phyloP scores from a whole-genome alignment of 345 rosid genomes.

The Psidium friedrichsthalianum region DNA sequence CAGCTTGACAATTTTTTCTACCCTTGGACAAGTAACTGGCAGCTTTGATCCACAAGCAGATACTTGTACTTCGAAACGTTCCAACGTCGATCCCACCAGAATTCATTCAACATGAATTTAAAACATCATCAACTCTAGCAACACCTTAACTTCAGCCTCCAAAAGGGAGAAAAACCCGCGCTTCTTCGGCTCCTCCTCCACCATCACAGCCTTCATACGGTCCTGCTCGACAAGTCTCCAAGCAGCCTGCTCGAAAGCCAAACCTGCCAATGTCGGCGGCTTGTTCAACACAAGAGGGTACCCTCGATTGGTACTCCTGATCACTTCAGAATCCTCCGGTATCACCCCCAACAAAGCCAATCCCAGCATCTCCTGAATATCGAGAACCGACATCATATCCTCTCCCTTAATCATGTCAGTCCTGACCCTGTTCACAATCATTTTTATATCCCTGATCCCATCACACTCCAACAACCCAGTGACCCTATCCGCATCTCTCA shows the following conservation, averaged over 20 bases:
- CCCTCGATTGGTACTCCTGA: conserved; percentile 85
- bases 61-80: not conserved
- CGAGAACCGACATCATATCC: conserved; percentile 97
- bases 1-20: not conserved
- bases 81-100: not conserved
- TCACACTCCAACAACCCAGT: conserved; percentile 85
- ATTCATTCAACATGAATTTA: not conserved
- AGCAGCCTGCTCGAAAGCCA: conserved; percentile 97
- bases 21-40: not conserved
- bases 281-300: conserved; percentile 79
- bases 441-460: conserved; percentile 85
- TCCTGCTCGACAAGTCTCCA: conserved; percentile 99
- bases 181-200: conserved; percentile 90
- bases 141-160: conserved; percentile 38
- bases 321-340: conserved; percentile 89
- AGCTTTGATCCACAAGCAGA: not conserved
- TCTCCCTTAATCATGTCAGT: conserved; percentile 98
- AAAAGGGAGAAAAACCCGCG: conserved; percentile 80
- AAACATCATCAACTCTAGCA: not conserved
- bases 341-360: conserved; percentile 70
- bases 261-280: conserved; percentile 89
- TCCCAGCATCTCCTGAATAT: conserved; percentile 93
- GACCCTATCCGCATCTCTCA: conserved; percentile 85
- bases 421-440: conserved; percentile 85
- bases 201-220: conserved; percentile 92